Evolutionary conservation across 2,329 filamentous ascomycete genomes (phyloP).

Genomic region (Cladophialophora carrionii): DNA sequence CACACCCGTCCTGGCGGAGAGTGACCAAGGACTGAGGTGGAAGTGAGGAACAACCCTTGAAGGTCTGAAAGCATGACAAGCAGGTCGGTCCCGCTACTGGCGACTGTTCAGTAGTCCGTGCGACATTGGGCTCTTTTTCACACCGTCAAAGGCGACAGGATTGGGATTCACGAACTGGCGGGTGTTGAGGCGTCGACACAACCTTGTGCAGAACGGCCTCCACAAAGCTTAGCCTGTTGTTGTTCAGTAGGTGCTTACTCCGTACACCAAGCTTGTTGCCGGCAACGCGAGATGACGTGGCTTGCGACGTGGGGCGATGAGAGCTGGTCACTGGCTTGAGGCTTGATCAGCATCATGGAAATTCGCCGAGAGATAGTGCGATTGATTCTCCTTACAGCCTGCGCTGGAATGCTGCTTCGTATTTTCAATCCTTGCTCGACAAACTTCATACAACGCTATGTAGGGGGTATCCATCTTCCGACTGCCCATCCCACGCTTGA

Average conservation of each 20-base stretch:
- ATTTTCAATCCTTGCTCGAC: conserved; percentile 1
- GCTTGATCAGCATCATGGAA: background rate
- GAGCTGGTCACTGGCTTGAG: no score
- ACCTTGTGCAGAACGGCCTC: background rate
- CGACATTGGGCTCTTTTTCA: background rate
- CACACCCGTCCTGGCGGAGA: background rate
- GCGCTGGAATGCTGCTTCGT: background rate
- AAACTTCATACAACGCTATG: conserved; percentile 24
- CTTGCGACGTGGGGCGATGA: background rate
- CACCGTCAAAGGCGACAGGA: background rate
- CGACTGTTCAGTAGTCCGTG: background rate
- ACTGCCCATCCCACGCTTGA: conserved; percentile 13
- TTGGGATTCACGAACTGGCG: background rate
- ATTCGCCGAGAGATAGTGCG: conserved; percentile 1
- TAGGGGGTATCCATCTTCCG: conserved; percentile 28
- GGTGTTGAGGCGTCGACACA: background rate
- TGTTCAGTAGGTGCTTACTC: background rate
- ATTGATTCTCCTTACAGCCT: background rate
- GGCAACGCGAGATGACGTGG: conserved; percentile 1
- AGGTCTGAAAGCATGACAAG: background rate
- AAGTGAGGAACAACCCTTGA: background rate
- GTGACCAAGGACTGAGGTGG: background rate
- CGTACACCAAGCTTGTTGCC: background rate
- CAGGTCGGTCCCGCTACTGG: background rate
- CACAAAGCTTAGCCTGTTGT: background rate